Conservation (phyloP, 2,329 filamentous ascomycete genomes). For the Fusarium sp. region DNA sequence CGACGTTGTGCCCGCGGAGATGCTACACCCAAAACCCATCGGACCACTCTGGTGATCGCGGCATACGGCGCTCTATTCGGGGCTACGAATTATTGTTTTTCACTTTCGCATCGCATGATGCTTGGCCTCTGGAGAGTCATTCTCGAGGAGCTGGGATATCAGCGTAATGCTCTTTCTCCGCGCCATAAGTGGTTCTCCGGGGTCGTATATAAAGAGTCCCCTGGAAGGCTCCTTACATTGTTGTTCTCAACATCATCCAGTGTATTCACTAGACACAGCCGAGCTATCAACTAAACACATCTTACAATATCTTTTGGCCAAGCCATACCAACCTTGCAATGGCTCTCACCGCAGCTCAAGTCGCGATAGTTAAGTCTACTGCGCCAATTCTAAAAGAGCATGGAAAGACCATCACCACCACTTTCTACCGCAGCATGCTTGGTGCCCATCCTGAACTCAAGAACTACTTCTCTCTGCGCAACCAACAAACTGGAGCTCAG, state of each 20-base stretch:
- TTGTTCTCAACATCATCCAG: slow-evolving; percentile 23
- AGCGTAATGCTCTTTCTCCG: slow-evolving; percentile 44
- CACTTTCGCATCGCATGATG: slow-evolving; percentile 35
- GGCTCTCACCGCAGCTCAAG: slow-evolving; percentile 73
- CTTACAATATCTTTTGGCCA: slow-evolving; percentile 4
- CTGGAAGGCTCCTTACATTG: slow-evolving; percentile 8
- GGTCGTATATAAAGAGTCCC: slow-evolving; percentile 37
- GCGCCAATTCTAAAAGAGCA: slow-evolving; percentile 78
- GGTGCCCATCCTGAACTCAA: slow-evolving; percentile 73
- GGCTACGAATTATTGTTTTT: slow-evolving; percentile 10
- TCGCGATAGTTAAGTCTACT: slow-evolving; percentile 80
- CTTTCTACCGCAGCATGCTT: slow-evolving; percentile 80
- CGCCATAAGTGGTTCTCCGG: slow-evolving; percentile 40
- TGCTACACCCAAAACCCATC: slow-evolving; percentile 39
- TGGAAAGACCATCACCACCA: slow-evolving; percentile 76
- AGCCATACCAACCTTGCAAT: slow-evolving; percentile 46
- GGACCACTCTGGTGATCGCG: slow-evolving; percentile 43
- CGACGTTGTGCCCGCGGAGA: slow-evolving; percentile 45
- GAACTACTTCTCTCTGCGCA: slow-evolving; percentile 78
- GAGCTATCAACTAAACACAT: not conserved
- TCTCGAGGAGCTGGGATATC: not conserved
- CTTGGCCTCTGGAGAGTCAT: slow-evolving; percentile 3
- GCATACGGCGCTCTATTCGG: slow-evolving; percentile 23
- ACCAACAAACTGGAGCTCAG: slow-evolving; percentile 77
- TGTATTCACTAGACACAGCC: slow-evolving; percentile 15